phyloP scores from a whole-genome alignment of 78 protist species.

The Polysphondylium violaceum region DNA sequence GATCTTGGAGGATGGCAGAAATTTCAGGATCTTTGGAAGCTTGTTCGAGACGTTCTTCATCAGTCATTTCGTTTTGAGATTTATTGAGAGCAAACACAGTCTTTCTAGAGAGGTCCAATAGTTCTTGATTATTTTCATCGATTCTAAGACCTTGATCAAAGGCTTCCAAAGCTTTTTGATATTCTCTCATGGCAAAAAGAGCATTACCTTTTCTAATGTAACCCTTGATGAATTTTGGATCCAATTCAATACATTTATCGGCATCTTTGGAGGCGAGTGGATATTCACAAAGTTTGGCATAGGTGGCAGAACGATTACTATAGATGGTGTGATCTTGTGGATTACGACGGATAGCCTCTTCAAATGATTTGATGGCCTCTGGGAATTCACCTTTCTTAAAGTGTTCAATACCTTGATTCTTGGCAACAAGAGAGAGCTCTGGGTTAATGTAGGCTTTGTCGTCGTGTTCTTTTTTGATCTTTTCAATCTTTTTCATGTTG shows the following conservation, averaged over 20 bases:
- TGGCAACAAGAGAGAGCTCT: conserved; percentile 81
- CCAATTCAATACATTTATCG: conserved; percentile 82
- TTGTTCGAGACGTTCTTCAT: conserved; percentile 84
- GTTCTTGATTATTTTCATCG: conserved; percentile 84
- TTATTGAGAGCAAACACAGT: conserved; percentile 27
- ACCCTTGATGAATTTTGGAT: conserved; percentile 86
- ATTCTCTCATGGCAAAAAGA: conserved; percentile 88
- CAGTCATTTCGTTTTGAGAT: conserved; percentile 37
- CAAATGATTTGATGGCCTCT: conserved; percentile 88
- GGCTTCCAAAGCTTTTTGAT: conserved; percentile 87
- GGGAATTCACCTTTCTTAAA: conserved; percentile 89
- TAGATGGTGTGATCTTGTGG: conserved; percentile 89
- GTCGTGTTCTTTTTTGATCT: conserved; percentile 60
- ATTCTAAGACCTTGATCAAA: conserved; percentile 87
- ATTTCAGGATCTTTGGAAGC: conserved; percentile 95
- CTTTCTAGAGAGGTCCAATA: conserved; percentile 51
- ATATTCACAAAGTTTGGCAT: conserved; percentile 83
- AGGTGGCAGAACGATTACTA: conserved; percentile 87
- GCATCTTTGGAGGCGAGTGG: conserved; percentile 85
- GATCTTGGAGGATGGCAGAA: conserved; percentile 85
- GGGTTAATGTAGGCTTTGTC: conserved; percentile 82
- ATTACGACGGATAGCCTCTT: conserved; percentile 93
- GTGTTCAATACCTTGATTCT: conserved; percentile 89
- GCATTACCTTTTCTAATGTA: conserved; percentile 83
- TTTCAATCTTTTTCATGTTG: conserved; percentile 77